A percentile compares a stretch with the other conserved stretches of the same genome.
Conservation (phyloP, 306 rosid genomes). For the Castanea crenata region DNA sequence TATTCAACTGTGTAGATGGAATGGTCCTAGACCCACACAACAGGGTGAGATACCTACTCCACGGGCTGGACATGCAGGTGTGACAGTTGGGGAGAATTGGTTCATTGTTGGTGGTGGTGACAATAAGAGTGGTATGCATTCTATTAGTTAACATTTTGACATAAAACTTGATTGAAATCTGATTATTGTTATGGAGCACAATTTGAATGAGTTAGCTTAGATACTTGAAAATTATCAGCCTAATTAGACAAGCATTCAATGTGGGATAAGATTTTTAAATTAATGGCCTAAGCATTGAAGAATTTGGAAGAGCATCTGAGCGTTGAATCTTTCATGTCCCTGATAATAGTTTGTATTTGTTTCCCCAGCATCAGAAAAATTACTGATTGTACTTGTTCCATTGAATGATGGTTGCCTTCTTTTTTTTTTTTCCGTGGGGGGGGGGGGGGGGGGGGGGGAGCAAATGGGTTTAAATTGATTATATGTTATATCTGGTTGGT, state of each 20-base stretch:
- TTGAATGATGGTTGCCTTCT: no score
- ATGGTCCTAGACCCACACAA: constrained; percentile 91
- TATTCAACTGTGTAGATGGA: constrained; percentile 67
- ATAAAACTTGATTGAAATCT: not conserved
- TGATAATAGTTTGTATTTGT: not conserved
- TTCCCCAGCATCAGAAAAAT: not conserved
- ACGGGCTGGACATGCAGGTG: constrained; percentile 98
- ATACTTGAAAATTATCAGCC: not conserved
- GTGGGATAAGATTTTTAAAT: constrained; percentile 5
- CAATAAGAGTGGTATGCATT: constrained; percentile 78
- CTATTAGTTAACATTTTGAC: constrained; percentile 7
- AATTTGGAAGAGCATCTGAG: not conserved
- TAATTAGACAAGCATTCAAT: not conserved
- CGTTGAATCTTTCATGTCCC: not conserved
- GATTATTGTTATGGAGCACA: not conserved
- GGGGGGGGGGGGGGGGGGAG: accelerated
- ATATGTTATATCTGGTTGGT: no score
- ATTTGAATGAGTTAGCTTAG: not conserved
- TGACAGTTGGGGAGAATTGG: constrained; percentile 91
- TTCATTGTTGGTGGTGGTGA: constrained; percentile 98
- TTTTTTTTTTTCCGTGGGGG: no score
- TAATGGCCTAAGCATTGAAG: not conserved
- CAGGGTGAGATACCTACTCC: constrained; percentile 84
- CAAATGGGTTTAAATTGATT: no score
- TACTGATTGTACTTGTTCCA: no score